Evolutionary conservation across 1,284 basidiomycete genomes (phyloP).

Genomic region (Marasmius sp.): DNA sequence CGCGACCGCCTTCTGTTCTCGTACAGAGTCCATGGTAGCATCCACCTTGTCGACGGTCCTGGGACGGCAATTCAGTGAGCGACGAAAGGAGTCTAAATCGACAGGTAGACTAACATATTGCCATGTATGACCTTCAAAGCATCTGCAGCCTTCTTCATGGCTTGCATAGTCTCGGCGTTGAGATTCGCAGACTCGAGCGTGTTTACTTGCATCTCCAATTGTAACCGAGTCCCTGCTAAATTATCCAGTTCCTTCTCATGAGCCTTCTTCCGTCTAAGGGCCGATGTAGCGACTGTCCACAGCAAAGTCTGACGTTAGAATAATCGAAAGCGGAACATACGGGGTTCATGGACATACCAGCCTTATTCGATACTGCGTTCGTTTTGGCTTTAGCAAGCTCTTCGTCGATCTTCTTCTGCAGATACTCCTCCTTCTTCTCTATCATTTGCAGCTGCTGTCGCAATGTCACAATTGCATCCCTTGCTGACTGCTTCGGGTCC

Average conservation of each 20-base stretch:
- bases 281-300: constrained; percentile 75
- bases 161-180: constrained; percentile 97
- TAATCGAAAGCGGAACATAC: background rate
- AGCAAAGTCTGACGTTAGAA: background rate
- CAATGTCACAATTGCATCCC: constrained; percentile 85
- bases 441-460: constrained; percentile 92
- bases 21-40: constrained; percentile 85
- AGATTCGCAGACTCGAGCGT: constrained; percentile 98
- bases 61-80: constrained; percentile 4
- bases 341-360: constrained; percentile 55
- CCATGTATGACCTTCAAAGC: constrained; percentile 93
- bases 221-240: constrained; percentile 85
- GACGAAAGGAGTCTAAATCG: constrained; percentile 7
- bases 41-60: constrained; percentile 94
- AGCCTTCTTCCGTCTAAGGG: constrained; percentile 94
- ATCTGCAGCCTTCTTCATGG: constrained; percentile 95
- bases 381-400: constrained; percentile 90
- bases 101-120: constrained; percentile 69
- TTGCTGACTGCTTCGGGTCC: constrained; percentile 77
- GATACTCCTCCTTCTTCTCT: constrained; percentile 98
- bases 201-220: constrained; percentile 96
- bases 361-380: constrained; percentile 93
- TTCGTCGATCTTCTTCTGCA: constrained; percentile 97
- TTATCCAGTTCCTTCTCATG: constrained; percentile 89
- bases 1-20: constrained; percentile 92